Conservation (phyloP, 768 basidiomycete species). For the Mycena floridula region DNA sequence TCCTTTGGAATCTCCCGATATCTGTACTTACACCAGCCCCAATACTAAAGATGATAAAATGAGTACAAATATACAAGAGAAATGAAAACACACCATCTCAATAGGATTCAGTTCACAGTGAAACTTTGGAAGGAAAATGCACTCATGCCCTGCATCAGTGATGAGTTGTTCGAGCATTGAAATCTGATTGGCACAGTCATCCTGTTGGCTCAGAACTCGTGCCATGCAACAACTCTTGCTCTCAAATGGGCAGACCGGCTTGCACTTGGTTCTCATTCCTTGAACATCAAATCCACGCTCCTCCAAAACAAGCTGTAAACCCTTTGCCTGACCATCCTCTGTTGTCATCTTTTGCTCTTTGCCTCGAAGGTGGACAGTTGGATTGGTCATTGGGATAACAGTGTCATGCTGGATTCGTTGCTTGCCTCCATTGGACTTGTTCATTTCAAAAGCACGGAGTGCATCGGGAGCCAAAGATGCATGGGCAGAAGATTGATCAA, state of each 20-base stretch:
- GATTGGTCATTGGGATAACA: slow-evolving; percentile 19
- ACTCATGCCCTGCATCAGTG: too few relatives aligned
- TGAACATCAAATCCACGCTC: slow-evolving; percentile 22
- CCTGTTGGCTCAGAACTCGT: slow-evolving; percentile 20
- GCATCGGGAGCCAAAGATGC: slow-evolving; percentile 16
- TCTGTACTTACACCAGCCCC: too few relatives aligned
- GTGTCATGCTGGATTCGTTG: slow-evolving; percentile 16
- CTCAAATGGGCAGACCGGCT: too few relatives aligned
- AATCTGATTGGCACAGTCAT: too few relatives aligned
- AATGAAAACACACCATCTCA: too few relatives aligned
- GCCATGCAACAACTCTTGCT: slow-evolving; percentile 24
- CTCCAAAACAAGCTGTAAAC: slow-evolving; percentile 14
- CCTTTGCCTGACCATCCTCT: slow-evolving; percentile 13
- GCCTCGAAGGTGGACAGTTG: slow-evolving; percentile 8
- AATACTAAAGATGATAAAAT: too few relatives aligned
- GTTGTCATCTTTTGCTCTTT: slow-evolving; percentile 19
- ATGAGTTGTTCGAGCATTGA: too few relatives aligned
- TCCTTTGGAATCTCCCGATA: too few relatives aligned
- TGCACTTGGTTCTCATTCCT: slow-evolving; percentile 19
- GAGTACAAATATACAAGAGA: too few relatives aligned
- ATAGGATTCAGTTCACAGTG: too few relatives aligned
- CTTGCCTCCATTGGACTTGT: slow-evolving; percentile 17
- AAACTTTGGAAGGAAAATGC: too few relatives aligned
- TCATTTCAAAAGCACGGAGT: slow-evolving; percentile 19
- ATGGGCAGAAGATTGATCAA: slow-evolving; percentile 24